These are phyloP conservation scores for Allium cepa DNA, from an alignment of 106 monocot genomes.

Conservation along the genomic window DNA sequence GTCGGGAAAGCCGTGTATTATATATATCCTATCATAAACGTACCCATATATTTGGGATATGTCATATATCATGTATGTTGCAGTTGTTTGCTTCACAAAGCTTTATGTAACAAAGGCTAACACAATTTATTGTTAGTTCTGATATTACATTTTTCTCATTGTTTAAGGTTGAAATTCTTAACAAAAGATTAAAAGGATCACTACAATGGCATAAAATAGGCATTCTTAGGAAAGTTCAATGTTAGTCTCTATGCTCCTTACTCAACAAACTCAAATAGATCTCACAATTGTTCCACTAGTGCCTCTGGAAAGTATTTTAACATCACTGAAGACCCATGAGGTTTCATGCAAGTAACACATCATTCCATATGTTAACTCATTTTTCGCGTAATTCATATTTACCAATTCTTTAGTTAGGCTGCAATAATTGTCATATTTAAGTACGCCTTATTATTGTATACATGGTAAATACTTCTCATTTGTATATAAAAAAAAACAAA, in stretches of 20 bases:
- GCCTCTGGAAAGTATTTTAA: constrained; percentile 25
- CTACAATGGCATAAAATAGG: constrained; percentile 47
- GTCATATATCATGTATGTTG: neutral
- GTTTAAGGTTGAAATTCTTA: constrained; percentile 81
- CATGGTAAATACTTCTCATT: no score
- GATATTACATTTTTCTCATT: neutral
- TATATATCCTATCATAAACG: neutral
- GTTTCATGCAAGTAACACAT: neutral
- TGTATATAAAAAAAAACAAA: no score
- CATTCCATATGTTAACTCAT: no score
- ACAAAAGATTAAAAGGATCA: constrained; percentile 64
- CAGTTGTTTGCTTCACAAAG: neutral
- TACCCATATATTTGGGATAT: neutral
- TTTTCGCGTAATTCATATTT: no score
- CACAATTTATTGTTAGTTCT: neutral
- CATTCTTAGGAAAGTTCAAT: constrained; percentile 59
- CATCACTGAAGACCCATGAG: constrained; percentile 40
- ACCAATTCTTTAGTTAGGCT: no score
- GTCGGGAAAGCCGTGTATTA: no score
- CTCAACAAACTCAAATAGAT: constrained; percentile 23
- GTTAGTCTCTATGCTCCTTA: constrained; percentile 63
- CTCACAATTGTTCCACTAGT: constrained; percentile 35
- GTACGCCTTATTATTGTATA: no score
- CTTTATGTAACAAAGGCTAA: neutral
- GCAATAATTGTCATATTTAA: no score